Evolutionary conservation across 176 grass and related monocot species (phyloP).

Genomic region (Bromus sterilis): DNA sequence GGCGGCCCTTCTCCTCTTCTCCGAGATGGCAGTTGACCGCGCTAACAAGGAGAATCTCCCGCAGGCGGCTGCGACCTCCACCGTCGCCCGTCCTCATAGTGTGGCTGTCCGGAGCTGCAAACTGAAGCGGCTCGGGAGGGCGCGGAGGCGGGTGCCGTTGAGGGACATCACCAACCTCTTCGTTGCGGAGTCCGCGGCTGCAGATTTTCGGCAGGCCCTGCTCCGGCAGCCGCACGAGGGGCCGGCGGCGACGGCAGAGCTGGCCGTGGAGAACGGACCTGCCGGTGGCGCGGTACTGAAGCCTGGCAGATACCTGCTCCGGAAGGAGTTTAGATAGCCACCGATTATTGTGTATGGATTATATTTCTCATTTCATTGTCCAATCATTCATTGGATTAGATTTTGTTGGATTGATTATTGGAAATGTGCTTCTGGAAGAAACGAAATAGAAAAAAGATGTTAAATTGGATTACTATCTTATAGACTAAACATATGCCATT

Average conservation of each 20-base stretch:
- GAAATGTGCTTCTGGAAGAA: not conserved
- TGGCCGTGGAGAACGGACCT: not conserved
- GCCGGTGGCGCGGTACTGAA: not conserved
- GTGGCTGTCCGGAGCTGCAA: conserved; percentile 4
- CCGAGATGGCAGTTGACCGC: conserved; percentile 12
- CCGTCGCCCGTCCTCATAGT: not conserved
- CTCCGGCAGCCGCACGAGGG: not conserved
- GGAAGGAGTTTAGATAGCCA: conserved; percentile 35
- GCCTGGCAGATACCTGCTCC: conserved; percentile 13
- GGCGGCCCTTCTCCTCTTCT: not conserved
- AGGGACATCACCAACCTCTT: conserved; percentile 45
- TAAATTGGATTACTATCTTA: not conserved
- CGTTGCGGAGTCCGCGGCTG: not conserved
- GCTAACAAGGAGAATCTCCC: conserved; percentile 20
- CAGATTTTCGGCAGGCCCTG: not conserved
- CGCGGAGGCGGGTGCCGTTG: conserved; percentile 16
- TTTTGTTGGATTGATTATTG: not conserved
- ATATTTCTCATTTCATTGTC: not conserved
- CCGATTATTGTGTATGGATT: not conserved
- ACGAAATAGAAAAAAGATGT: not conserved
- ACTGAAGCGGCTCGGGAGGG: conserved; percentile 18
- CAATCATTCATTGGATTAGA: conserved; percentile 17
- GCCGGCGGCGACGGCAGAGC: not conserved
- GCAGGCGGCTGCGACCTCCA: not conserved
- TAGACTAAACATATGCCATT: not conserved